A percentile compares a stretch with the other conserved stretches of the same genome.
Evolutionary conservation across 768 basidiomycete genomes (phyloP).

Genomic region (Macrolepiota albuminosa): DNA sequence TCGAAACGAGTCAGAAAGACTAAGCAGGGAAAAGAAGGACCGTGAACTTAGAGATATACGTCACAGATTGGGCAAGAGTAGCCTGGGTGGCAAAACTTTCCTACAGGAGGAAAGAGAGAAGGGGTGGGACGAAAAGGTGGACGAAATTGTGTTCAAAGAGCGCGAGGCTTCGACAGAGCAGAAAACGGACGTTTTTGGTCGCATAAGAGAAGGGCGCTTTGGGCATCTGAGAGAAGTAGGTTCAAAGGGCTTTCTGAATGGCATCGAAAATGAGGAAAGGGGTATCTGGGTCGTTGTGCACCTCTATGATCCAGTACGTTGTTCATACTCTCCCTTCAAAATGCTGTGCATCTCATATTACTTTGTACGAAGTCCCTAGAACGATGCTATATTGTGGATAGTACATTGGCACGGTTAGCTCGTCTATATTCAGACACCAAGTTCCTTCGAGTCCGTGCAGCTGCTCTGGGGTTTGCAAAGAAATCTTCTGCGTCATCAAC

Average conservation of each 20-base stretch:
- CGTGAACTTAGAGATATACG: constrained; percentile 50
- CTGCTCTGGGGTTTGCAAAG: constrained; percentile 65
- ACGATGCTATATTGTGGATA: constrained; percentile 68
- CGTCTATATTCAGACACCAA: constrained; percentile 68
- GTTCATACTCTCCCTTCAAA: constrained; percentile 20
- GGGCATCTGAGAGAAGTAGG: constrained; percentile 83
- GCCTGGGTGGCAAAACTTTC: constrained; percentile 65
- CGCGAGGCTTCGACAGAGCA: constrained; percentile 27
- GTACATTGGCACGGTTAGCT: constrained; percentile 62
- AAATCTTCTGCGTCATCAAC: constrained; percentile 15
- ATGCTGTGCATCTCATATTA: neutral
- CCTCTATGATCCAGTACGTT: constrained; percentile 73
- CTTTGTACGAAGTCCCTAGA: constrained; percentile 54
- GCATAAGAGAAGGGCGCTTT: constrained; percentile 51
- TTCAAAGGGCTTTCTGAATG: constrained; percentile 61
- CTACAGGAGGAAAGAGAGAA: constrained; percentile 73
- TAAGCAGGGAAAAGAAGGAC: constrained; percentile 48
- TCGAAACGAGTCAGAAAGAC: constrained; percentile 58
- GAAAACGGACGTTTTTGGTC: constrained; percentile 42
- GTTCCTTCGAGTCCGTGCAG: constrained; percentile 78
- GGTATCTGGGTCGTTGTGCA: constrained; percentile 83
- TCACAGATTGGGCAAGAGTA: constrained; percentile 57
- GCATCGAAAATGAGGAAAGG: constrained; percentile 67
- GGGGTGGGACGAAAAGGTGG: constrained; percentile 39
- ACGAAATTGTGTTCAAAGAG: constrained; percentile 41